These are phyloP conservation scores for Theobroma grandiflorum DNA, from an alignment of 441 rosid species.

Conservation along the genomic window DNA sequence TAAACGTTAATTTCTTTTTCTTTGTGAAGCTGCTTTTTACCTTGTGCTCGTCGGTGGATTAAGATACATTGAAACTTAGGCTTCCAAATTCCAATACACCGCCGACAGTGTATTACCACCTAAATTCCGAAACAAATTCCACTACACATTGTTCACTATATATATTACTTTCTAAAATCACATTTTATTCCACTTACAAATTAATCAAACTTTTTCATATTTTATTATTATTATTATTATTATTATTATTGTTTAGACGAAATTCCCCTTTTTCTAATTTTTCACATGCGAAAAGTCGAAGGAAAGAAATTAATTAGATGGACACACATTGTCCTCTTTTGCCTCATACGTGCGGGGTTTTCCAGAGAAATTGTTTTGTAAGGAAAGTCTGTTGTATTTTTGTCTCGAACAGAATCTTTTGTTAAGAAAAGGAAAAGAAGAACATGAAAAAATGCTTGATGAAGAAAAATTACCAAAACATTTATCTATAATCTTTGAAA, in stretches of 20 bases:
- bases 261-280: too few relatives aligned
- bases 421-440: not conserved
- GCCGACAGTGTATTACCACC: conserved; percentile 5
- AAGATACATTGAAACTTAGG: not conserved
- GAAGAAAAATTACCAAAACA: not conserved
- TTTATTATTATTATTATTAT: not conserved
- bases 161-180: not conserved
- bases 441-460: not conserved
- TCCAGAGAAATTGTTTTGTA: too few relatives aligned
- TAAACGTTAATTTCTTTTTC: not conserved
- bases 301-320: too few relatives aligned
- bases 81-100: not conserved
- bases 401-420: too few relatives aligned
- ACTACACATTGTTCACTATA: not conserved
- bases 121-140: not conserved
- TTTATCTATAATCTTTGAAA: not conserved
- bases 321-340: too few relatives aligned
- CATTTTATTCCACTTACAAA: too few relatives aligned
- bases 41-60: not conserved
- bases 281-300: too few relatives aligned
- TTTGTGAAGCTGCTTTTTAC: not conserved
- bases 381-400: too few relatives aligned
- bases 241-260: too few relatives aligned
- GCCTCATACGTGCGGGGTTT: too few relatives aligned
- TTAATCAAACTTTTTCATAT: not conserved